Conservation (phyloP, 2,329 filamentous ascomycete genomes). For the Cadophora gregata region DNA sequence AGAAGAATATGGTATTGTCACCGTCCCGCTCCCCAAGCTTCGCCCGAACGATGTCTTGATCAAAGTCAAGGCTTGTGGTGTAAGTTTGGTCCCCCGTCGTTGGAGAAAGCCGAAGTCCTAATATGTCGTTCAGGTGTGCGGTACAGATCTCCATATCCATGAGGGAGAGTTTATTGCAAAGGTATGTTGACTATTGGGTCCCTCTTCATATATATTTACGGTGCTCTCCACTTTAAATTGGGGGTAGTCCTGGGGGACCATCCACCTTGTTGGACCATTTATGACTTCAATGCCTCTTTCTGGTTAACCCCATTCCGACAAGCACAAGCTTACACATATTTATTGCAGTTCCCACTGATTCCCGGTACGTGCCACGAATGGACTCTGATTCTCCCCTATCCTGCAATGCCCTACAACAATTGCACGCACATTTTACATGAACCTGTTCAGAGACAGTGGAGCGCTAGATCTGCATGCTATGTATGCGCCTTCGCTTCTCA, state of each 20-base stretch:
- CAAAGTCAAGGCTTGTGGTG: slow-evolving; percentile 71
- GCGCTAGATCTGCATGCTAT: too few species aligned
- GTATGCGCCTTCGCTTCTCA: too few species aligned
- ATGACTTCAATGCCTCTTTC: slow-evolving; percentile 21
- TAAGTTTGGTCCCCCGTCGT: slow-evolving; percentile 51
- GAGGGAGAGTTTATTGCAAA: slow-evolving; percentile 70
- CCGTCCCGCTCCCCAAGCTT: slow-evolving; percentile 62
- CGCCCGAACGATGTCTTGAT: slow-evolving; percentile 49
- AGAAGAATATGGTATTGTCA: slow-evolving; percentile 63
- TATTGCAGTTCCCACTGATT: slow-evolving; percentile 65
- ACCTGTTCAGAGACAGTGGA: neutral
- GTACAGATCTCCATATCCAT: slow-evolving; percentile 61
- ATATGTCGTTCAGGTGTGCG: slow-evolving; percentile 28
- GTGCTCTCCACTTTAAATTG: slow-evolving; percentile 25
- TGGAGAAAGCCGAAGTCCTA: neutral
- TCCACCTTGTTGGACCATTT: slow-evolving; percentile 41
- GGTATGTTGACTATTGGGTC: slow-evolving; percentile 43
- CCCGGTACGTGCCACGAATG: slow-evolving; percentile 50
- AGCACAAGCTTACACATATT: slow-evolving; percentile 41
- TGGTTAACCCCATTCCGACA: slow-evolving; percentile 15
- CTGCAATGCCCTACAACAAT: neutral
- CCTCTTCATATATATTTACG: slow-evolving; percentile 32
- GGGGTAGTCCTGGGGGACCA: neutral
- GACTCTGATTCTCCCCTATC: neutral
- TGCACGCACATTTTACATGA: too few species aligned